Conservation (phyloP, 2,329 filamentous ascomycete species). For the Fonsecaea multimorphosa region DNA sequence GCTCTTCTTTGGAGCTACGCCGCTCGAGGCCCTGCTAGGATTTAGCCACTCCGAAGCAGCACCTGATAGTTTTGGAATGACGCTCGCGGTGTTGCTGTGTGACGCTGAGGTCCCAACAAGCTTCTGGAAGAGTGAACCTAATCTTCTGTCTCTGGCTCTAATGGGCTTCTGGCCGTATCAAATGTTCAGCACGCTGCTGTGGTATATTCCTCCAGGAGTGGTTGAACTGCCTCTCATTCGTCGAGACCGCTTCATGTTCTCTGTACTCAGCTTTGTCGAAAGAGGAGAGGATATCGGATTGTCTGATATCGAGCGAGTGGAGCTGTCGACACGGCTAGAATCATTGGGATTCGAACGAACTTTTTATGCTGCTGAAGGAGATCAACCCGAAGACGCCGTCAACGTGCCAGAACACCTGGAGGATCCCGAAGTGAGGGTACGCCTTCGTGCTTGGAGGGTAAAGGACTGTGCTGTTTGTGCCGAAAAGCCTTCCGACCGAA, state of each 20-base stretch:
- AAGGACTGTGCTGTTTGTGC: conserved; percentile 22
- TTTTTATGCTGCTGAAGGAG: conserved; percentile 19
- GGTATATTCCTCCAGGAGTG: neutral
- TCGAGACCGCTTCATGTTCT: conserved; percentile 16
- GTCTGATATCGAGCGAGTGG: conserved; percentile 5
- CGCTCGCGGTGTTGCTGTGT: conserved; percentile 16
- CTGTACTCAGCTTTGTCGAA: conserved; percentile 16
- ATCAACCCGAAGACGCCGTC: conserved; percentile 21
- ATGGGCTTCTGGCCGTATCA: conserved; percentile 12
- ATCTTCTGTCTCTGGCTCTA: conserved; percentile 11
- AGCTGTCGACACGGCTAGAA: conserved; percentile 11
- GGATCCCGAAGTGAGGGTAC: conserved; percentile 12
- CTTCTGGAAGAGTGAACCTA: conserved; percentile 12
- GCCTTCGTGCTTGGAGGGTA: conserved; percentile 18
- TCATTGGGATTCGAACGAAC: conserved; percentile 6
- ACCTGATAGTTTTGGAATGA: conserved; percentile 8
- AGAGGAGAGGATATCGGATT: conserved; percentile 2
- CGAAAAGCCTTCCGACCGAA: conserved; percentile 10
- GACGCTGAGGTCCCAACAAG: conserved; percentile 1
- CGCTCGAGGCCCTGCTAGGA: conserved; percentile 18
- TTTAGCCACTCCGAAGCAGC: conserved; percentile 2
- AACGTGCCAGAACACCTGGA: conserved; percentile 21
- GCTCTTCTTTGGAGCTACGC: conserved; percentile 7
- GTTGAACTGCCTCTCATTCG: conserved; percentile 14
- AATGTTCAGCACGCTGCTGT: conserved; percentile 10